Percentiles rank a stretch among this genome's conserved stretches.
phyloP scores from a whole-genome alignment of 768 basidiomycete species.

The Boletus rubroflammeus region DNA sequence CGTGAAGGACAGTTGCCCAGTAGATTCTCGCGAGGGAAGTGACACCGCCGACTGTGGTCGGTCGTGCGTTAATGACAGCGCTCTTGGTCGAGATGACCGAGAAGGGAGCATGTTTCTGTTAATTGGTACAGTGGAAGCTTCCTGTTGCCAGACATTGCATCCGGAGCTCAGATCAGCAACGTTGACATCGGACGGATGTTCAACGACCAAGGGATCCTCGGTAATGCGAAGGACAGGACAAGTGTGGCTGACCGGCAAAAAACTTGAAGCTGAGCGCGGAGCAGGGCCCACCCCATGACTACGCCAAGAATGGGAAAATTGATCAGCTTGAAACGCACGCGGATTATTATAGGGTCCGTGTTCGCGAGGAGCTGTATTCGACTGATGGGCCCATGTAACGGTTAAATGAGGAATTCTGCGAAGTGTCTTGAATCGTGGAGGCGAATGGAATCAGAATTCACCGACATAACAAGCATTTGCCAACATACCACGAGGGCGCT shows the following conservation, averaged over 20 bases:
- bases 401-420: constrained; percentile 66
- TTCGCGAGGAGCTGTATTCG: constrained; percentile 20
- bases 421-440: constrained; percentile 48
- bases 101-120: constrained; percentile 3
- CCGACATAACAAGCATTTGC: background rate
- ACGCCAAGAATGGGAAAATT: constrained; percentile 19
- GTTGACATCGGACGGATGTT: background rate
- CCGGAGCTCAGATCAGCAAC: background rate
- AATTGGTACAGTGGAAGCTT: background rate
- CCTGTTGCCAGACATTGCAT: constrained; percentile 17
- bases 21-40: constrained; percentile 27
- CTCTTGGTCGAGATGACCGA: constrained; percentile 26
- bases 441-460: constrained; percentile 1
- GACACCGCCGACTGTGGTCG: constrained; percentile 15
- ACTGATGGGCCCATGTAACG: constrained; percentile 79
- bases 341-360: constrained; percentile 11
- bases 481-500: constrained; percentile 61
- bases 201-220: background rate
- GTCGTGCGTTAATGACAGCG: constrained; percentile 28
- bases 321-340: constrained; percentile 7
- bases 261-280: constrained; percentile 12
- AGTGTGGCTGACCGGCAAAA: constrained; percentile 17
- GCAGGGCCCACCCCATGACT: constrained; percentile 3
- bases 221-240: constrained; percentile 10
- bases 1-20: constrained; percentile 26